A percentile compares a stretch with the other conserved stretches of the same genome.
These are phyloP conservation scores for Vitis vinifera DNA, from an alignment of 164 flowering plant genomes.

Conservation along the genomic window DNA sequence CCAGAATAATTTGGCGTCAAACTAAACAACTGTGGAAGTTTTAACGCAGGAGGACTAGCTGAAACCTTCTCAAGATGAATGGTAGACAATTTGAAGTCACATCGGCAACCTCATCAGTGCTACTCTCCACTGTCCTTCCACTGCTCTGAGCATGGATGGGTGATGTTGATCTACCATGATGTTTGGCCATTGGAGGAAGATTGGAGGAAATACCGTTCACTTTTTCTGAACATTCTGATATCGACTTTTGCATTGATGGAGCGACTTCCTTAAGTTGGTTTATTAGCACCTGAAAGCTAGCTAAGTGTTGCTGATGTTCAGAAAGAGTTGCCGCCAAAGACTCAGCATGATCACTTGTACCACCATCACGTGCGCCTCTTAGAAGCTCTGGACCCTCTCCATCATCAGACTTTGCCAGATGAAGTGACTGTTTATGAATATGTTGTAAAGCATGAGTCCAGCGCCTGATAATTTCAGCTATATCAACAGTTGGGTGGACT, in stretches of 20 bases:
- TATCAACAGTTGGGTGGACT: constrained; percentile 84
- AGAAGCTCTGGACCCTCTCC: constrained; percentile 97
- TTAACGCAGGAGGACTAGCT: constrained; percentile 68
- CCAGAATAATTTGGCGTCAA: constrained; percentile 82
- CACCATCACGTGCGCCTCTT: constrained; percentile 57
- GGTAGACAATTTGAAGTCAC: constrained; percentile 65
- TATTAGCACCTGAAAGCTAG: constrained; percentile 95
- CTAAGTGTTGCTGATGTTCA: constrained; percentile 93
- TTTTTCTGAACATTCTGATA: constrained; percentile 81
- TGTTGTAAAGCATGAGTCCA: constrained; percentile 99
- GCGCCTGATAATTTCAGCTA: constrained; percentile 91
- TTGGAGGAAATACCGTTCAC: constrained; percentile 62
- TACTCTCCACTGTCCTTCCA: constrained; percentile 67
- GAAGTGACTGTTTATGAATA: constrained; percentile 90
- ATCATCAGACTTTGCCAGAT: constrained; percentile 85
- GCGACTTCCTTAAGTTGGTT: constrained; percentile 92
- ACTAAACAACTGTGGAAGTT: constrained; percentile 90
- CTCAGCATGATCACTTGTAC: constrained; percentile 88
- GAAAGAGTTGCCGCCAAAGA: constrained; percentile 84
- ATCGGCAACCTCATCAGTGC: constrained; percentile 58
- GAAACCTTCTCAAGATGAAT: constrained; percentile 73
- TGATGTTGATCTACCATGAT: constrained; percentile 52
- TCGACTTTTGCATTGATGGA: constrained; percentile 82
- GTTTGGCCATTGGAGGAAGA: constrained; percentile 48
- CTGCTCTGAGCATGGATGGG: constrained; percentile 71